phyloP scores from a whole-genome alignment of 192 early-diverging fungal species.

The Phycomyces nitens region DNA sequence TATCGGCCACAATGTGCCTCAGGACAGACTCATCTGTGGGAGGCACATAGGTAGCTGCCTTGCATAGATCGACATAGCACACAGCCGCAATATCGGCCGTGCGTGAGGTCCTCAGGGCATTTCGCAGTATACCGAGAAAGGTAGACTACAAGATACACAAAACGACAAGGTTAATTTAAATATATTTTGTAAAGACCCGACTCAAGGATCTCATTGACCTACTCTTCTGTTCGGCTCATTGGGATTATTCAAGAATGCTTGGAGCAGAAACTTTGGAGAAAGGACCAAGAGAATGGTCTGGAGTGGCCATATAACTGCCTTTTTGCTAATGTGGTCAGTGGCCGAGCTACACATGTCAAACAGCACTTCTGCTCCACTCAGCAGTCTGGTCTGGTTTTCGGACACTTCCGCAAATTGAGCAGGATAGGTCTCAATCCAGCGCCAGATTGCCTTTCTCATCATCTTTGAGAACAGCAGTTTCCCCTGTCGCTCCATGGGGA shows the following conservation, averaged over 20 bases:
- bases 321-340: slow-evolving; percentile 51
- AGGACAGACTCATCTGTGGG: slow-evolving; percentile 57
- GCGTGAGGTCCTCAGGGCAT: slow-evolving; percentile 46
- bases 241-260: slow-evolving; percentile 51
- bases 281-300: slow-evolving; percentile 78
- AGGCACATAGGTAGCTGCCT: slow-evolving; percentile 61
- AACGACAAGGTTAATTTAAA: not conserved
- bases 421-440: slow-evolving; percentile 83
- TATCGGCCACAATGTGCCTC: slow-evolving; percentile 55
- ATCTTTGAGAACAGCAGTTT: slow-evolving; percentile 69
- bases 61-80: slow-evolving; percentile 72
- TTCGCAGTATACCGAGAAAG: slow-evolving; percentile 53
- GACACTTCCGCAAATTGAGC: slow-evolving; percentile 75
- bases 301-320: slow-evolving; percentile 78
- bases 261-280: slow-evolving; percentile 72
- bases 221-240: slow-evolving; percentile 47
- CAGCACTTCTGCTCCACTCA: slow-evolving; percentile 63
- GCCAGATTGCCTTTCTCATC: slow-evolving; percentile 84
- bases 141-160: slow-evolving; percentile 29
- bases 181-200: slow-evolving; percentile 45
- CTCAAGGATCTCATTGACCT: slow-evolving; percentile 52
- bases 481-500: slow-evolving; percentile 55
- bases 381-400: slow-evolving; percentile 43
- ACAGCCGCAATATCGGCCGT: slow-evolving; percentile 58
- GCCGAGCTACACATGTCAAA: slow-evolving; percentile 68